A percentile compares a stretch with the other conserved stretches of the same genome.
phyloP scores from a whole-genome alignment of 1,139 yeast genomes.

The Geotrichum histeridarum region DNA sequence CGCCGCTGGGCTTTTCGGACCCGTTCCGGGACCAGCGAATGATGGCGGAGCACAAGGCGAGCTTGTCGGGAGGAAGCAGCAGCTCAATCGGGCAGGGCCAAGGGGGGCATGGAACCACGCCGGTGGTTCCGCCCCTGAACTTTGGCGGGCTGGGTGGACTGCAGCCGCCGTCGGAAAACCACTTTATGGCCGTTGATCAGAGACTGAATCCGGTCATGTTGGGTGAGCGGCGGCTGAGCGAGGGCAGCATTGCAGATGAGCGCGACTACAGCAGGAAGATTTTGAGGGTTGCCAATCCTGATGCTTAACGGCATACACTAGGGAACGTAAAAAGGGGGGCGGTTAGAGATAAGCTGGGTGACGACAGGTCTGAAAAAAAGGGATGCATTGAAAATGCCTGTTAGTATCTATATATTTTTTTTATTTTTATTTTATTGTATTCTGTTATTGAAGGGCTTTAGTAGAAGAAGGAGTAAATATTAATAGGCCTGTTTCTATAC shows the following conservation, averaged over 20 bases:
- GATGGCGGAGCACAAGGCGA: slow-evolving; percentile 21
- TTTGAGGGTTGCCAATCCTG: slow-evolving; percentile 67
- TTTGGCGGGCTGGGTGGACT: slow-evolving; percentile 7
- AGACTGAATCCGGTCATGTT: slow-evolving; percentile 63
- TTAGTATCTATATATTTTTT: not conserved
- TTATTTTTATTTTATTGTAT: not conserved
- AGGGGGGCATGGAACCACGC: slow-evolving; percentile 3
- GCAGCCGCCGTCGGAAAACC: slow-evolving; percentile 38
- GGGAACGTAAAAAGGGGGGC: not conserved
- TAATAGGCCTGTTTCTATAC: too few relatives aligned
- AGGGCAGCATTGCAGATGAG: slow-evolving; percentile 74
- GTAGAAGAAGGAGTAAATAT: too few relatives aligned
- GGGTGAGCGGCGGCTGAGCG: slow-evolving; percentile 67
- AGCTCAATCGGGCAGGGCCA: slow-evolving; percentile 19
- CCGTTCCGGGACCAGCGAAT: slow-evolving; percentile 24
- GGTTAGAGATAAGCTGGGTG: too few relatives aligned
- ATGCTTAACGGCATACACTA: slow-evolving; percentile 44
- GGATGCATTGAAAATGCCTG: not conserved
- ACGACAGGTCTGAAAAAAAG: not conserved
- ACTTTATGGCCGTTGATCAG: slow-evolving; percentile 59
- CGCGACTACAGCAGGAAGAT: slow-evolving; percentile 71
- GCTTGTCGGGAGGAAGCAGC: slow-evolving; percentile 14
- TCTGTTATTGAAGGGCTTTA: too few relatives aligned
- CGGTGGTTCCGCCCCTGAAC: slow-evolving; percentile 18
- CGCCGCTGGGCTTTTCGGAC: slow-evolving; percentile 29